Base-by-base conservation (phyloP, 768 basidiomycete genomes). In the Tricholoma hemisulphureum region DNA sequence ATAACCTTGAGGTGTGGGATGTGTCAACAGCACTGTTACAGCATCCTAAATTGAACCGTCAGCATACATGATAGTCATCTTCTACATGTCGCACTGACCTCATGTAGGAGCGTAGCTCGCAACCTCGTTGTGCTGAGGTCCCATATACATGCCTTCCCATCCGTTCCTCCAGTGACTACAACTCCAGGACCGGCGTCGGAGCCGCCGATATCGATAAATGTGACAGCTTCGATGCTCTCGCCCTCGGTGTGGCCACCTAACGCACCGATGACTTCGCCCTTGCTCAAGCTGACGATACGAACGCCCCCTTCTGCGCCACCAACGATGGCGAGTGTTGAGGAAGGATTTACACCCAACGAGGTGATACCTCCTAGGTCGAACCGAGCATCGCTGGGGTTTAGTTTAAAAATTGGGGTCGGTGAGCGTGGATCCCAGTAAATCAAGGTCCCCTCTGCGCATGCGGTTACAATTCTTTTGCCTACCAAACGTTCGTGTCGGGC, bases 111-210 rank as follows among this genome's bases (percentile, higher is more conserved):
- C 13, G 91, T 94, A 16, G 88, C 81, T 56, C 97, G 83, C 52
- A 95, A 69, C 60, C 90, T 81, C 81, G 92, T 92, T 23, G 93
- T 95, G 51, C 81, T 81, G 41, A 95, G 79, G 74, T 99, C 97
- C 95, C 96, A 99, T 31, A 98, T 86, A 64, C 91, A 93, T 16
- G 87, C 89, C 68, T 93, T 95, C 0, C 95, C 94, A 67, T 99
- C 97, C 4, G 96, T 98, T 4, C 85, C 94, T 10, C 91, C 95
- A 2, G 91, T 93, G 0, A 93, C 85, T 10, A 87, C 86, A 18
- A 91, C 84, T 7, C 83, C 84, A 6, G 82, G 78, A 3, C 82
- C 81, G 3, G 76, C 72, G 7, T 63, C 75, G 4, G 76, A 80
- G 0, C 85, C 81, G 10, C 86, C 77, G 18, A 95, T 74, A 63